Percentiles rank a stretch among this genome's conserved stretches.
These are phyloP conservation scores for Solanum piurae DNA, from an alignment of 257 asterid species.

Conservation along the genomic window DNA sequence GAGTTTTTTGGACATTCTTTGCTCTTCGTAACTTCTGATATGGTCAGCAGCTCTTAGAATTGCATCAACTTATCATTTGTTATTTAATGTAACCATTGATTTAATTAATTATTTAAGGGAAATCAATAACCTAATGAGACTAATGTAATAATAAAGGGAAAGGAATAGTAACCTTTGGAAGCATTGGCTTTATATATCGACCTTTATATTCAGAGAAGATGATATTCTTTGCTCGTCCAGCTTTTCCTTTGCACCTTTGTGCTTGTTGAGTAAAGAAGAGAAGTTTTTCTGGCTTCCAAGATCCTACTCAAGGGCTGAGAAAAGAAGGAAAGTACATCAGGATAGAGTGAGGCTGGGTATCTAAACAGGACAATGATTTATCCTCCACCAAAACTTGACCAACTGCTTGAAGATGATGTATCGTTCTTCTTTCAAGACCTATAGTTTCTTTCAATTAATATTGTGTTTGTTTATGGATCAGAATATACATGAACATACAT, in stretches of 20 bases:
- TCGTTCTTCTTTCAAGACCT: not conserved
- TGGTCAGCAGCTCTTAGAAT: constrained; percentile 93
- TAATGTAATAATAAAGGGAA: not conserved
- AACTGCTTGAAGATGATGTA: not conserved
- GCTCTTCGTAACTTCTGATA: constrained; percentile 90
- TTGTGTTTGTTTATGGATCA: not conserved
- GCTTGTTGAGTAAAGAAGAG: constrained; percentile 98
- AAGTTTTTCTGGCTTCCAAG: constrained; percentile 44
- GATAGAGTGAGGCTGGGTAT: not conserved
- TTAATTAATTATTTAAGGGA: not conserved
- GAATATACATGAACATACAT: not conserved
- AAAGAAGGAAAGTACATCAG: not conserved
- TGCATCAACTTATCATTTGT: constrained; percentile 61
- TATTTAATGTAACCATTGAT: not conserved
- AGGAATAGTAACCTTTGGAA: constrained; percentile 61
- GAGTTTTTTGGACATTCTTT: constrained; percentile 50
- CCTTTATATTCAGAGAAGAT: constrained; percentile 95
- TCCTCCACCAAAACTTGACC: constrained; percentile 11
- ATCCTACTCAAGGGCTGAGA: not conserved
- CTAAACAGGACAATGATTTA: constrained; percentile 44
- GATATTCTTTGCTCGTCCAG: constrained; percentile 86
- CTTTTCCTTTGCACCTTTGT: constrained; percentile 72
- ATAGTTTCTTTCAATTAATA: not conserved
- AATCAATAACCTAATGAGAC: not conserved
- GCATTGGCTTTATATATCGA: constrained; percentile 86